These are phyloP conservation scores for Przewalskia tangutica DNA, from an alignment of 257 asterid species.

Conservation along the genomic window DNA sequence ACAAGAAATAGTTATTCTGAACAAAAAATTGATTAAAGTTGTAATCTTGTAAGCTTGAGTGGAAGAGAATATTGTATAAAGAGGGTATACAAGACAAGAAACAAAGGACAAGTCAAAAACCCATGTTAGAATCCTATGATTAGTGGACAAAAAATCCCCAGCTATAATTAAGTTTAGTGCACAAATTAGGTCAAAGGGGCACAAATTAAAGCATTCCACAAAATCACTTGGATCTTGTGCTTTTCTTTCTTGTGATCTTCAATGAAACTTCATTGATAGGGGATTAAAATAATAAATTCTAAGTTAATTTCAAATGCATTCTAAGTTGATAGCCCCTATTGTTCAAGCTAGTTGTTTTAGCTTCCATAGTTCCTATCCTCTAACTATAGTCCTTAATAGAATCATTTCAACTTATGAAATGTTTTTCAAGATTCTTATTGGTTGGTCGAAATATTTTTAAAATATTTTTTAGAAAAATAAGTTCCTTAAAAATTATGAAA, in stretches of 20 bases:
- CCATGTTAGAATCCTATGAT: conserved; percentile 8
- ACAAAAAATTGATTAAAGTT: background rate
- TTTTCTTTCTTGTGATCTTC: background rate
- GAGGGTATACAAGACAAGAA: background rate
- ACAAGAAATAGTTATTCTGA: background rate
- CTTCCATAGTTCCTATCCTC: background rate
- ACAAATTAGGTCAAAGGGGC: conserved; percentile 12
- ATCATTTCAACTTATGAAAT: background rate
- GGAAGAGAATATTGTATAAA: background rate
- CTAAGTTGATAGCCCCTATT: no score
- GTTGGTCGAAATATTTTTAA: background rate
- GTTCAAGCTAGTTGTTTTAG: background rate
- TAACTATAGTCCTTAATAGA: background rate
- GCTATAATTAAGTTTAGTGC: conserved; percentile 7
- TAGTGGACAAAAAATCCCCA: conserved; percentile 5
- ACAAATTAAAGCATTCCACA: background rate
- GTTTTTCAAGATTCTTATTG: background rate
- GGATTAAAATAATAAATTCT: background rate
- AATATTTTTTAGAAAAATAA: background rate
- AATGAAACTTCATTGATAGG: background rate
- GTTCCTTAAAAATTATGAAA: background rate
- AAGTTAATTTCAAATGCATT: background rate
- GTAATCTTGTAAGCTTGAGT: background rate
- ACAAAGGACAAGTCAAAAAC: background rate
- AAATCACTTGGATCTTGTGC: conserved; percentile 1